Base-by-base conservation (phyloP, 2,329 filamentous ascomycete genomes). In the Tolypocladium sp. region DNA sequence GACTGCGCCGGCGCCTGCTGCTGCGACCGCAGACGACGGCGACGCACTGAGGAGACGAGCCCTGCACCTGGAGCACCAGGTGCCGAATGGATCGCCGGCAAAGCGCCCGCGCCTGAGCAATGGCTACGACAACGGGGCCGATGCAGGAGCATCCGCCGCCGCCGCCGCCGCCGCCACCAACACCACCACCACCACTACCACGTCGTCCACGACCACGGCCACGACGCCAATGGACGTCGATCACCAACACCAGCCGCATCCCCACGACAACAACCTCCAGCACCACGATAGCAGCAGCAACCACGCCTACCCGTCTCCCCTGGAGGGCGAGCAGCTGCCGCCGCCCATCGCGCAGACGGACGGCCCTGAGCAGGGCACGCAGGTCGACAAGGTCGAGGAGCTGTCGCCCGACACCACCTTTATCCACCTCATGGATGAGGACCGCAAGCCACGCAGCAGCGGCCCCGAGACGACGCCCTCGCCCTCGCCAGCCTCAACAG, bases 231-330 rank as follows among this genome's bases (percentile, higher is more conserved):
- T 87, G 82, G 83, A 87, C 64, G 71, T 86, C 63, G 84, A 87
- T 70, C 74, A 74, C 44, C 74, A 76, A 62, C 72, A 73, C 57
- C 71, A 17, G n/a, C 44, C 57, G 42, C 53, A 35, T 41, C 52
- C 58, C 13, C 40, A 55, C 37, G 59, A 63, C 49, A 60, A 57
- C n/a, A 53, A 22, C 58, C 71, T 76, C 64, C 70, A 73, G 59
- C 72, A 72, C 59, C 73, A 75, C 63, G 75, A 77, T 68, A 22
- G 35, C 55, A 56, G 44, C 58, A 64, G 52, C 62, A 82, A 83
- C 67, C 82, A 87, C 71, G 84, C 84, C 66, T 88, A 87, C 67
- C 85, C 84, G 57, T 87, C 85, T 58, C 84, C 85, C 58, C 78
- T 84, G 25, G 83, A 85, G 68, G 79, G 80, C 61, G 82, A 85